These are phyloP conservation scores for Cudoniella acicularis DNA, from an alignment of 495 filamentous ascomycete species.

Conservation along the genomic window DNA sequence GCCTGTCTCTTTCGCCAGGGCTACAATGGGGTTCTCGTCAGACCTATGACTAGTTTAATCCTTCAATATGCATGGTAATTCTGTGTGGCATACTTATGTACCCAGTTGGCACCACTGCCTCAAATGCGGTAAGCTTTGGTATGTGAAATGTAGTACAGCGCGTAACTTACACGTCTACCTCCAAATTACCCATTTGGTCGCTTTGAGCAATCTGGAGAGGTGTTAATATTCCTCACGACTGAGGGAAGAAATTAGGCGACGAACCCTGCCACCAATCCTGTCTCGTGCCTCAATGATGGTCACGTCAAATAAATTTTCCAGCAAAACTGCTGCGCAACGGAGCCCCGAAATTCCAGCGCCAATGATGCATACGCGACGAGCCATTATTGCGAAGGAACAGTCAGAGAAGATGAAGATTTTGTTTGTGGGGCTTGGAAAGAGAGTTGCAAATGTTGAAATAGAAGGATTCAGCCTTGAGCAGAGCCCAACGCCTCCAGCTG, in stretches of 20 bases:
- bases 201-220: background rate
- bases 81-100: conserved; percentile 7
- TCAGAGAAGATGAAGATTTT: background rate
- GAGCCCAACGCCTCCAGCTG: no score
- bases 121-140: background rate
- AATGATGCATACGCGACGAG: conserved; percentile 7
- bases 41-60: conserved; percentile 1
- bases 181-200: conserved; percentile 1
- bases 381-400: background rate
- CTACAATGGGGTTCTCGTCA: conserved; percentile 29
- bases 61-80: background rate
- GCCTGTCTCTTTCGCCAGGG: conserved; percentile 64
- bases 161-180: background rate
- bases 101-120: conserved; percentile 1
- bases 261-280: conserved; percentile 36
- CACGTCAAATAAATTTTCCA: conserved; percentile 72
- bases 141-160: background rate
- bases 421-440: no score
- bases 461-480: no score
- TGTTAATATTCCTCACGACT: conserved; percentile 43
- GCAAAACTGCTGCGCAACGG: conserved; percentile 75
- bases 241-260: conserved; percentile 53
- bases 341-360: conserved; percentile 74
- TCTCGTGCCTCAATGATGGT: conserved; percentile 82
- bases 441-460: no score